These are phyloP conservation scores for Cucumis sativus DNA, from an alignment of 306 rosid species.

Conservation along the genomic window DNA sequence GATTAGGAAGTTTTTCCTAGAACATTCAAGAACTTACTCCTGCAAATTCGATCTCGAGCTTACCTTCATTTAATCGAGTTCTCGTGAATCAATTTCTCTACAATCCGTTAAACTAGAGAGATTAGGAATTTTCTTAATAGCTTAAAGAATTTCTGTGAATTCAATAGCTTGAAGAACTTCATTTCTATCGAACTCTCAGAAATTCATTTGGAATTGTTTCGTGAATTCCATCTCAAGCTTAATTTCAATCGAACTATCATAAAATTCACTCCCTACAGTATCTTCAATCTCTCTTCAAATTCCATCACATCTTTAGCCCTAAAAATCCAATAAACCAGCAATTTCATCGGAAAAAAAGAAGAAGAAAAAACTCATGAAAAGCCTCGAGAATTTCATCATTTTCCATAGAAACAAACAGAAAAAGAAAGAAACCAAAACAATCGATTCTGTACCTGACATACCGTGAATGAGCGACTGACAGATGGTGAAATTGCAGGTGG, in stretches of 20 bases:
- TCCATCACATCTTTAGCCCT: background rate
- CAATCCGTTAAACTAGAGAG: background rate
- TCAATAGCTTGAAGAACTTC: background rate
- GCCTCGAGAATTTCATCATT: background rate
- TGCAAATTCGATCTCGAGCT: background rate
- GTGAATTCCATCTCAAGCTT: background rate
- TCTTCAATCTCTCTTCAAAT: background rate
- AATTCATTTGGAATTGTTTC: background rate
- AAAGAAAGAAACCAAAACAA: background rate
- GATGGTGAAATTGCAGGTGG: slow-evolving; percentile 33
- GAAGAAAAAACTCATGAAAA: background rate
- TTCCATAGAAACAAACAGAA: slow-evolving; percentile 15
- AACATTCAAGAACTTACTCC: background rate
- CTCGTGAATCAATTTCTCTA: background rate
- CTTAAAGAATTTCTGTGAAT: background rate
- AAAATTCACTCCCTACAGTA: background rate
- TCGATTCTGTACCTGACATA: background rate
- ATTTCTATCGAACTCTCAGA: background rate
- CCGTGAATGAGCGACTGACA: slow-evolving; percentile 8
- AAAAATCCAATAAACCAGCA: background rate
- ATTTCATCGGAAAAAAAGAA: background rate
- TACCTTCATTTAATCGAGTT: background rate
- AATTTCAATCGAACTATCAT: background rate
- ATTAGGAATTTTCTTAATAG: background rate
- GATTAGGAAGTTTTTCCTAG: background rate